Evolutionary conservation across 345 rosid genomes (phyloP).

Genomic region (Tarenaya hassleriana): DNA sequence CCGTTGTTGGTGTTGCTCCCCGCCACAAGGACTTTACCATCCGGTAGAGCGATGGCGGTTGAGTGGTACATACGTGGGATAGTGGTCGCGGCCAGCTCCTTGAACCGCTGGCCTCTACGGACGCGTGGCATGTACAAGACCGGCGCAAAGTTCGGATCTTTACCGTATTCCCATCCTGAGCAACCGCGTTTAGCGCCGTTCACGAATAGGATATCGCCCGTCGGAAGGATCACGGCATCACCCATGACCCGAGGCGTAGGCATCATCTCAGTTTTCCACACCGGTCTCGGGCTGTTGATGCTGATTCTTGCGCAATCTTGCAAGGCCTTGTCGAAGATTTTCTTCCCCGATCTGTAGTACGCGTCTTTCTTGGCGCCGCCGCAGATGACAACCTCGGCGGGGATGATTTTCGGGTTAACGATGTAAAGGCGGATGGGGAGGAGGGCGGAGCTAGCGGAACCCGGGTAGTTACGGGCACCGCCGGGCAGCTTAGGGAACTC

Average conservation of each 20-base stretch:
- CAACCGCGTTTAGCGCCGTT: slow-evolving; percentile 53
- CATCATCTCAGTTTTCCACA: slow-evolving; percentile 49
- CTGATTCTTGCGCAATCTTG: slow-evolving; percentile 44
- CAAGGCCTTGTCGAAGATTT: slow-evolving; percentile 27
- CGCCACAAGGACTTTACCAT: slow-evolving; percentile 35
- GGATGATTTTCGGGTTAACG: not conserved
- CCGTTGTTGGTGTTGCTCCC: slow-evolving; percentile 53
- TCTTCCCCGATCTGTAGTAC: slow-evolving; percentile 25
- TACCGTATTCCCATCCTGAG: slow-evolving; percentile 49
- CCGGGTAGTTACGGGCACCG: slow-evolving; percentile 58
- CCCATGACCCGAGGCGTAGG: slow-evolving; percentile 57
- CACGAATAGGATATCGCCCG: slow-evolving; percentile 45
- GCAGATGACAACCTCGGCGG: slow-evolving; percentile 37
- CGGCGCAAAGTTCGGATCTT: slow-evolving; percentile 44
- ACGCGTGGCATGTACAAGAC: slow-evolving; percentile 28
- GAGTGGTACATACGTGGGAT: slow-evolving; percentile 61
- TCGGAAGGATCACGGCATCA: slow-evolving; percentile 46
- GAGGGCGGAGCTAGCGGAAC: slow-evolving; percentile 43
- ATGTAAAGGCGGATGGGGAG: slow-evolving; percentile 38
- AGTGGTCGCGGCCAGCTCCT: slow-evolving; percentile 20
- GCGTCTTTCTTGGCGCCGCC: slow-evolving; percentile 40
- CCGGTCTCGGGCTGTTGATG: slow-evolving; percentile 30
- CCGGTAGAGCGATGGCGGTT: slow-evolving; percentile 32
- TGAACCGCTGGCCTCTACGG: slow-evolving; percentile 19
- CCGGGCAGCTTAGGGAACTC: slow-evolving; percentile 49